Conservation (phyloP, 352 stramenopile species). For the Globisporangium alternatum region DNA sequence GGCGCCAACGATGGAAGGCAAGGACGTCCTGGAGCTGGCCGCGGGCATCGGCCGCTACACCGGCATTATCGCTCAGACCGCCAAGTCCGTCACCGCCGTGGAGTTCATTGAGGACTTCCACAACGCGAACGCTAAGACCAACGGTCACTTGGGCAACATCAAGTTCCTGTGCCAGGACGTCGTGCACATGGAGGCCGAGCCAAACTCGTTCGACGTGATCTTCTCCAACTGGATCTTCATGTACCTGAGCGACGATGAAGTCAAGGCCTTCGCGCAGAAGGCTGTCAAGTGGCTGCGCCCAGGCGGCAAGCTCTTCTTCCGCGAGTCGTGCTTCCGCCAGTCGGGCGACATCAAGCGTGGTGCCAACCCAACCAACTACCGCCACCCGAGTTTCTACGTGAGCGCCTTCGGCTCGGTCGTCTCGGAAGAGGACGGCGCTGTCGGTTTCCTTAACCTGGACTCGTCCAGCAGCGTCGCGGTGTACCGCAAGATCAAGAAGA, state of each 20-base stretch:
- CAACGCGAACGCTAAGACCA: slow-evolving; percentile 45
- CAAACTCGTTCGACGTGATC: slow-evolving; percentile 64
- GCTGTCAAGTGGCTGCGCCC: slow-evolving; percentile 61
- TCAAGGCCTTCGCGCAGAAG: slow-evolving; percentile 52
- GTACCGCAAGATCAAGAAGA: slow-evolving; percentile 79
- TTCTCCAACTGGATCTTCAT: slow-evolving; percentile 82
- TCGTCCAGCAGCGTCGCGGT: slow-evolving; percentile 58
- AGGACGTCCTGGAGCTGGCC: slow-evolving; percentile 68
- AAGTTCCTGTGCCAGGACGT: slow-evolving; percentile 70
- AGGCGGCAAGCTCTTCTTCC: slow-evolving; percentile 64
- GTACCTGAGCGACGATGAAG: slow-evolving; percentile 62
- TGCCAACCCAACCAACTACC: slow-evolving; percentile 65
- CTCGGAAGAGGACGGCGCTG: slow-evolving; percentile 34
- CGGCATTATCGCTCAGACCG: slow-evolving; percentile 38
- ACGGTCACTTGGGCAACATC: slow-evolving; percentile 56
- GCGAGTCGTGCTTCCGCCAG: slow-evolving; percentile 66
- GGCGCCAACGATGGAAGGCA: slow-evolving; percentile 47
- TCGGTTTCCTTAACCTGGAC: slow-evolving; percentile 64
- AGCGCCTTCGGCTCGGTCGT: slow-evolving; percentile 48
- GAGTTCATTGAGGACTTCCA: slow-evolving; percentile 84
- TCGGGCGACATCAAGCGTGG: slow-evolving; percentile 60
- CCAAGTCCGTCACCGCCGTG: slow-evolving; percentile 58
- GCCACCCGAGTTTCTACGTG: slow-evolving; percentile 65
- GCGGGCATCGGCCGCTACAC: slow-evolving; percentile 72
- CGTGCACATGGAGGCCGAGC: slow-evolving; percentile 48